Base-by-base conservation (phyloP, 352 stramenopile genomes). In the Lagenidium giganteum region DNA sequence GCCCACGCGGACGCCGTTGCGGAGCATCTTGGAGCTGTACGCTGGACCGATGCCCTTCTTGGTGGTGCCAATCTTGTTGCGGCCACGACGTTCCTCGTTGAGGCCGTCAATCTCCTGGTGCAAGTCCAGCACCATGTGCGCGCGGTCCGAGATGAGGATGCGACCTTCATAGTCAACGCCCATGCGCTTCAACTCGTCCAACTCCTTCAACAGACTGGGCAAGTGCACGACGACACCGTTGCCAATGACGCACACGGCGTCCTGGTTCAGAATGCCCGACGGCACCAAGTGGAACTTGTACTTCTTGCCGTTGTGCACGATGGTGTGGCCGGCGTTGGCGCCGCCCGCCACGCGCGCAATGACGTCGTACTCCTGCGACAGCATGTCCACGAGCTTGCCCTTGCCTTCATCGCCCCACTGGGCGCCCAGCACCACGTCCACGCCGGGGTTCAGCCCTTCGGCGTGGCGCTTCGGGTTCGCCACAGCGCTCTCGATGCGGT, bases 361-460 rank as follows among this genome's bases (percentile, higher is more conserved):
- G 39, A 98, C 91, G 64, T 98, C 93, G 74, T 98, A 98, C 47
- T 89, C 85, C 64, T 96, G 68, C 24, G 79, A 94, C 44, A 96
- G 51, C 39, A 93, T 95, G 75, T 96, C 86, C 22, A 98, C 96
- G 22, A 99, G 86, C 67, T 99, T 99, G 57, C 97, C 97, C 70
- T 99, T 99, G 59, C 97, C 97, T 83, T 99, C 97, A 62, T 99
- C 96, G 26, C 97, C 97, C 96, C 96, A 99, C 57, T 99, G 95
- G 27, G 87, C 88, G 22, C 96, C 96, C 28, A 99, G 70, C n/a
- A 99, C 95, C 26, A 98, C 93, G 67, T 92, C 79, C 29, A 93
- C 82, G 40, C 82, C 78, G 28, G 47, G 34, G 54, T 84, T 87
- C 23, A 84, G 54, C 4, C 69, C 71, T 40, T 87, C 74, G 37